These are phyloP conservation scores for Salinomyces thailandicus DNA, from an alignment of 2,329 filamentous ascomycete genomes.

Conservation along the genomic window DNA sequence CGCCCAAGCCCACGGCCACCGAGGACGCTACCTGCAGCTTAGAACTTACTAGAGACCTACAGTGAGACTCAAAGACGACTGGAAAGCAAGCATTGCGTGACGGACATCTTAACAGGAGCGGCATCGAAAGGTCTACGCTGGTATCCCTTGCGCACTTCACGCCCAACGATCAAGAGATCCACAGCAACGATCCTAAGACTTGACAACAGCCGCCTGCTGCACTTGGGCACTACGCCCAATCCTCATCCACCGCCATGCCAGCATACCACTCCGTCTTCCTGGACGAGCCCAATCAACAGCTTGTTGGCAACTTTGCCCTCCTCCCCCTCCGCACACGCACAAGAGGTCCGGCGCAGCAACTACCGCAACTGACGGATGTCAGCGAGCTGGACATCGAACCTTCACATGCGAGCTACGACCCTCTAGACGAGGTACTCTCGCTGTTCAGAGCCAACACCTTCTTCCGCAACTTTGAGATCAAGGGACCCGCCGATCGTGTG, in stretches of 20 bases:
- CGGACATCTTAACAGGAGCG: too few relatives aligned
- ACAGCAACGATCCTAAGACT: too few relatives aligned
- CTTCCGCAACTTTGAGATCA: slow-evolving; percentile 99
- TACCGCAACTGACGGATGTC: slow-evolving; percentile 47
- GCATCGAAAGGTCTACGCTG: too few relatives aligned
- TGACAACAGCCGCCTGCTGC: not conserved
- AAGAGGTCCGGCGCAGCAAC: slow-evolving; percentile 84
- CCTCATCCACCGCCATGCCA: slow-evolving; percentile 19
- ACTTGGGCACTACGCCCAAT: not conserved
- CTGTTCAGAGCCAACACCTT: slow-evolving; percentile 97
- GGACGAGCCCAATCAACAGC: slow-evolving; percentile 60
- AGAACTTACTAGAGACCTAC: too few relatives aligned
- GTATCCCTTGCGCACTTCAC: too few relatives aligned
- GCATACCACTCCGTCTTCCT: slow-evolving; percentile 98
- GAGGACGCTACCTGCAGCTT: too few relatives aligned
- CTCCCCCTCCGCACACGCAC: slow-evolving; percentile 90
- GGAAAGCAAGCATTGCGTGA: too few relatives aligned
- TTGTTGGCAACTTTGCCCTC: slow-evolving; percentile 82
- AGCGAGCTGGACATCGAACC: slow-evolving; percentile 56
- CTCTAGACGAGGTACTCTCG: slow-evolving; percentile 82
- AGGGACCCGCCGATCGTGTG: slow-evolving; percentile 85
- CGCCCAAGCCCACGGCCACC: too few relatives aligned
- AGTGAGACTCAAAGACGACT: too few relatives aligned
- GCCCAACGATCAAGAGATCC: too few relatives aligned
- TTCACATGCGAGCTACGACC: slow-evolving; percentile 88